A percentile compares a stretch with the other conserved stretches of the same genome.
phyloP scores from a whole-genome alignment of 306 rosid species.

The Trifolium repens region DNA sequence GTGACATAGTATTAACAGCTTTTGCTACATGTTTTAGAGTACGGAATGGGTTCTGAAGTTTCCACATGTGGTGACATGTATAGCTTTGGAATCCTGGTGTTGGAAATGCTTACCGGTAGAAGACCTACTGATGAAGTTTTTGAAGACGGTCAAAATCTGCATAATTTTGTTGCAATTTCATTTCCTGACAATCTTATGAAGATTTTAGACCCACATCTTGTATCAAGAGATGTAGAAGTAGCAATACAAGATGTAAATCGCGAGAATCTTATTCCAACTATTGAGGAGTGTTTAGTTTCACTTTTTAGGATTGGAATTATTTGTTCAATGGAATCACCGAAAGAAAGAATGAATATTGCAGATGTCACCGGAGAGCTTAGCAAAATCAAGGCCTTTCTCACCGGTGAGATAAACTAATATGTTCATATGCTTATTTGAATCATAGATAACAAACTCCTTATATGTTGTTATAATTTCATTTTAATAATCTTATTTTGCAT shows the following conservation, averaged over 20 bases:
- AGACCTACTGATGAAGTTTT: not conserved
- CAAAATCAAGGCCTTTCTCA: not conserved
- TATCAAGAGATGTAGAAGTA: not conserved
- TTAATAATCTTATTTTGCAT: not conserved
- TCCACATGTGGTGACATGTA: slow-evolving; percentile 44
- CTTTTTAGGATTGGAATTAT: not conserved
- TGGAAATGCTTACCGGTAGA: slow-evolving; percentile 35
- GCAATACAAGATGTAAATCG: not conserved
- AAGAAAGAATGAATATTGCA: slow-evolving; percentile 6
- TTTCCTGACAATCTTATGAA: not conserved
- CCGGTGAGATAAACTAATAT: not conserved
- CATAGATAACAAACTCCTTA: not conserved
- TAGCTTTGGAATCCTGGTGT: slow-evolving; percentile 45
- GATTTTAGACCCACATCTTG: slow-evolving; percentile 5
- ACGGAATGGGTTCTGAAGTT: slow-evolving; percentile 38
- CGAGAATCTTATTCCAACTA: not conserved
- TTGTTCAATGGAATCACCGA: slow-evolving; percentile 3
- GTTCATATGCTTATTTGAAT: not conserved
- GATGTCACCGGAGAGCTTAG: slow-evolving; percentile 7
- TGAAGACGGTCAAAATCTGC: slow-evolving; percentile 9
- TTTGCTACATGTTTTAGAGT: not conserved
- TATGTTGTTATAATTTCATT: not conserved
- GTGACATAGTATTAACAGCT: no score
- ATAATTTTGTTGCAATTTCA: not conserved
- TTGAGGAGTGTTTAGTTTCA: not conserved